Evolutionary conservation across 2,329 filamentous ascomycete genomes (phyloP).

Genomic region (Ramularia collo-cygni): DNA sequence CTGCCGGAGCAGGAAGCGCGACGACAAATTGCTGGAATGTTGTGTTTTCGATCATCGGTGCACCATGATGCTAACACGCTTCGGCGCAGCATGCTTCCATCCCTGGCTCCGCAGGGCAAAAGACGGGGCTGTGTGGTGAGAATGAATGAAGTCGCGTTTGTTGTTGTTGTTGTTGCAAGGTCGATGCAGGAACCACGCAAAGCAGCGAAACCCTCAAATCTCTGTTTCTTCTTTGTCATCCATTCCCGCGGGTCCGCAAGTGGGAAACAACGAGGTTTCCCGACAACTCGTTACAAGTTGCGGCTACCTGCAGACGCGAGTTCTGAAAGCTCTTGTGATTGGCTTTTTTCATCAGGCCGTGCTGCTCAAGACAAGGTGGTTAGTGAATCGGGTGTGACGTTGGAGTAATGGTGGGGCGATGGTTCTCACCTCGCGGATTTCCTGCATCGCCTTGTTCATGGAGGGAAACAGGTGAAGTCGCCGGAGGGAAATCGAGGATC

Average conservation of each 20-base stretch:
- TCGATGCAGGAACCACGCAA: slow-evolving; percentile 4
- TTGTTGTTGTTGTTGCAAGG: slow-evolving; percentile 9
- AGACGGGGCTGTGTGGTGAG: background rate
- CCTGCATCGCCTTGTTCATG: too few species aligned
- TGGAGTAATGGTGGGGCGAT: too few species aligned
- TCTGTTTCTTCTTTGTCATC: slow-evolving; percentile 28
- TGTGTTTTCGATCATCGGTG: slow-evolving; percentile 21
- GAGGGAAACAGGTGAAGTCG: too few species aligned
- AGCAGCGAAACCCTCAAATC: slow-evolving; percentile 19
- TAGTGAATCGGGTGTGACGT: background rate
- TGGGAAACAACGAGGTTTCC: slow-evolving; percentile 5
- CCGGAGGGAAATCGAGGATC: too few species aligned
- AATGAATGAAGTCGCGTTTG: slow-evolving; percentile 7
- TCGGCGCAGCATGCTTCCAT: slow-evolving; percentile 4
- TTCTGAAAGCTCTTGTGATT: slow-evolving; percentile 12
- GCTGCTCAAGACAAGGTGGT: slow-evolving; percentile 1
- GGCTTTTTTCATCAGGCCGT: slow-evolving; percentile 8
- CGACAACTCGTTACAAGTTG: background rate
- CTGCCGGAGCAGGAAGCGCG: slow-evolving; percentile 2
- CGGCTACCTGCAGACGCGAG: slow-evolving; percentile 8
- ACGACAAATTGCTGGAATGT: slow-evolving; percentile 15
- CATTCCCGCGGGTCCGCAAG: slow-evolving; percentile 14
- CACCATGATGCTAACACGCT: slow-evolving; percentile 21
- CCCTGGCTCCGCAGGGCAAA: slow-evolving; percentile 5
- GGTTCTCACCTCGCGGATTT: too few species aligned